A percentile compares a stretch with the other conserved stretches of the same genome.
phyloP scores from a whole-genome alignment of 192 early-diverging fungal species.

The Tieghemiomyces parasiticus region DNA sequence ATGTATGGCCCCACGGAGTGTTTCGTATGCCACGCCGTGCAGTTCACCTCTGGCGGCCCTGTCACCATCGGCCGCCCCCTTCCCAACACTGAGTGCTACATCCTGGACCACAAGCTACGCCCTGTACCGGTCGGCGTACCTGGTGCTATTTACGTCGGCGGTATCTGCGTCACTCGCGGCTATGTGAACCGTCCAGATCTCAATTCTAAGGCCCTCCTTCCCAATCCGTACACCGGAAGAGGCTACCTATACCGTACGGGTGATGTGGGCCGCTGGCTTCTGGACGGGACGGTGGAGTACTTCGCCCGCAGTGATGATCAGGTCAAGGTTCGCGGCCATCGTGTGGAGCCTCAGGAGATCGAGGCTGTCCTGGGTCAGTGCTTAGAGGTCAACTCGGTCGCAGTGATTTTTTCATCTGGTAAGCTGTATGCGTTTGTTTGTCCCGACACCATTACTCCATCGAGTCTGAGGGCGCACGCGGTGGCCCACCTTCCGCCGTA shows the following conservation, averaged over 20 bases:
- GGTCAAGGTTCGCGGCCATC: not conserved
- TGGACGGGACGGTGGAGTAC: not conserved
- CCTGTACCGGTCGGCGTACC: slow-evolving; percentile 17
- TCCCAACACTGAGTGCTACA: slow-evolving; percentile 15
- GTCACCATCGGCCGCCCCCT: slow-evolving; percentile 18
- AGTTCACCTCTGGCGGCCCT: too few relatives aligned
- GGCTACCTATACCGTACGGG: not conserved
- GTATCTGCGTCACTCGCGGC: not conserved
- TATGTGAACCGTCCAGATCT: slow-evolving; percentile 6
- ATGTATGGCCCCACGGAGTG: not conserved
- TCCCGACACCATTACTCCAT: not conserved
- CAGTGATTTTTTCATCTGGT: not conserved
- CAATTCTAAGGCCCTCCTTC: not conserved
- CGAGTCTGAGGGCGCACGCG: not conserved
- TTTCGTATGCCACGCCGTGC: not conserved
- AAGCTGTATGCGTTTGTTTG: not conserved
- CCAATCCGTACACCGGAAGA: not conserved
- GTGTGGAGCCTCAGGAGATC: not conserved
- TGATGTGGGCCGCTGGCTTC: slow-evolving; percentile 4
- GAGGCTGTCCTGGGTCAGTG: not conserved
- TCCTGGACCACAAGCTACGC: slow-evolving; percentile 13
- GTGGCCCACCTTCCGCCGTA: not conserved
- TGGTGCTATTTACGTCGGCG: slow-evolving; percentile 21
- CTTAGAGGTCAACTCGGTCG: not conserved
- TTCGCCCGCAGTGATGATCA: not conserved